Evolutionary conservation across 2,329 filamentous ascomycete species (phyloP).

Genomic region (Colletotrichum gloeosporioides): DNA sequence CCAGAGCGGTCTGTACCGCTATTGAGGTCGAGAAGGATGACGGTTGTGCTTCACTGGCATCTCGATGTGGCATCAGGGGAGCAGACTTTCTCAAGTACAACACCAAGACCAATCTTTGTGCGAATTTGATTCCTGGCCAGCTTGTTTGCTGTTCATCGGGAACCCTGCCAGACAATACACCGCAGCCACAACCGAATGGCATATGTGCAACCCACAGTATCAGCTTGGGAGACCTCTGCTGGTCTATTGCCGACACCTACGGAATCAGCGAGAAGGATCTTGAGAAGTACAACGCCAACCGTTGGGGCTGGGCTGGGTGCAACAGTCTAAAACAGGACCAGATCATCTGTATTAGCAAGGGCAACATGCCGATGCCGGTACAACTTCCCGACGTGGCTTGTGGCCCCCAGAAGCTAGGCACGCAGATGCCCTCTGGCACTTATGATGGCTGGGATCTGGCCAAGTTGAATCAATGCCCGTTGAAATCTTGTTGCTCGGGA

Average conservation of each 20-base stretch:
- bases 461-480: slow-evolving; percentile 50
- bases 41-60: slow-evolving; percentile 27
- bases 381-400: slow-evolving; percentile 29
- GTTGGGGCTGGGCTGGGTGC: slow-evolving; percentile 37
- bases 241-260: slow-evolving; percentile 28
- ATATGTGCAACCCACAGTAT: slow-evolving; percentile 38
- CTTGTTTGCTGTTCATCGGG: slow-evolving; percentile 43
- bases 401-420: slow-evolving; percentile 49
- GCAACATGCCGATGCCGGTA: slow-evolving; percentile 25
- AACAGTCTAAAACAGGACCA: slow-evolving; percentile 1
- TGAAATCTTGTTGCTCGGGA: slow-evolving; percentile 46
- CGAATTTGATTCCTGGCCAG: slow-evolving; percentile 34
- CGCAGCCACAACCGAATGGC: slow-evolving; percentile 38
- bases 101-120: slow-evolving; percentile 30
- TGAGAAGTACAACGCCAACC: slow-evolving; percentile 39
- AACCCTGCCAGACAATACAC: slow-evolving; percentile 34
- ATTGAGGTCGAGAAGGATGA: slow-evolving; percentile 24
- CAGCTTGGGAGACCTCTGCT: slow-evolving; percentile 36
- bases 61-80: slow-evolving; percentile 27
- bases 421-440: slow-evolving; percentile 28
- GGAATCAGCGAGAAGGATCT: slow-evolving; percentile 20
- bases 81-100: slow-evolving; percentile 32
- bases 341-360: slow-evolving; percentile 27
- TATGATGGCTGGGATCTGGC: slow-evolving; percentile 35
- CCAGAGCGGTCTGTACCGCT: background rate